A percentile compares a stretch with the other conserved stretches of the same genome.
Evolutionary conservation across 2,329 filamentous ascomycete species (phyloP).

Genomic region (Colletotrichum sp.): DNA sequence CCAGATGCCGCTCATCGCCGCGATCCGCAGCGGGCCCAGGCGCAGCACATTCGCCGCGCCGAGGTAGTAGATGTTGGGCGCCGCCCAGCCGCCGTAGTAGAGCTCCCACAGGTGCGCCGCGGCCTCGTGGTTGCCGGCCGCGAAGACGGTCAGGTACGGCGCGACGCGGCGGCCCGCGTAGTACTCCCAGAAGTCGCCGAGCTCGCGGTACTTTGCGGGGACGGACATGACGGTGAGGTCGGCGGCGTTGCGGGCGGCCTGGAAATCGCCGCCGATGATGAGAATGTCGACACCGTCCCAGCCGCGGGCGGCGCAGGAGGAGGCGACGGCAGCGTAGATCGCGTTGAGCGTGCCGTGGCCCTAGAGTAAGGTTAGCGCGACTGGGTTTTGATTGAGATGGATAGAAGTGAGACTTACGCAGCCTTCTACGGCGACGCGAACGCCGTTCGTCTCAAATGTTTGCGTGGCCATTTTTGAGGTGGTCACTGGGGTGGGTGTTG

Average conservation of each 20-base stretch:
- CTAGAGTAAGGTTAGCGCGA: slow-evolving; percentile 44
- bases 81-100: slow-evolving; percentile 96
- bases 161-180: slow-evolving; percentile 81
- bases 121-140: slow-evolving; percentile 95
- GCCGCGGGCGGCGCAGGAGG: slow-evolving; percentile 70
- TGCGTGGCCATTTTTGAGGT: slow-evolving; percentile 33
- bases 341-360: slow-evolving; percentile 91
- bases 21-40: slow-evolving; percentile 84
- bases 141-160: slow-evolving; percentile 90
- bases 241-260: slow-evolving; percentile 83
- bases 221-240: slow-evolving; percentile 91
- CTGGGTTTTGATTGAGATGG: background rate
- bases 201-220: slow-evolving; percentile 82
- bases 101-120: slow-evolving; percentile 90
- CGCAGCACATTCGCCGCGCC: slow-evolving; percentile 90
- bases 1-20: slow-evolving; percentile 93
- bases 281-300: slow-evolving; percentile 88
- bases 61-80: slow-evolving; percentile 96
- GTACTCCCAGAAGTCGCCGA: slow-evolving; percentile 95
- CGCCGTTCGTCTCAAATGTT: slow-evolving; percentile 45
- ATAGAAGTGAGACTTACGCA: slow-evolving; percentile 64
- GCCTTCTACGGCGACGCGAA: slow-evolving; percentile 85
- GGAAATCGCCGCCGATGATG: slow-evolving; percentile 94
- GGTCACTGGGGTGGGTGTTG: slow-evolving; percentile 7
- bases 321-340: slow-evolving; percentile 82